Conservation (phyloP, 2,329 filamentous ascomycete species). For the Colletotrichum coccodes region DNA sequence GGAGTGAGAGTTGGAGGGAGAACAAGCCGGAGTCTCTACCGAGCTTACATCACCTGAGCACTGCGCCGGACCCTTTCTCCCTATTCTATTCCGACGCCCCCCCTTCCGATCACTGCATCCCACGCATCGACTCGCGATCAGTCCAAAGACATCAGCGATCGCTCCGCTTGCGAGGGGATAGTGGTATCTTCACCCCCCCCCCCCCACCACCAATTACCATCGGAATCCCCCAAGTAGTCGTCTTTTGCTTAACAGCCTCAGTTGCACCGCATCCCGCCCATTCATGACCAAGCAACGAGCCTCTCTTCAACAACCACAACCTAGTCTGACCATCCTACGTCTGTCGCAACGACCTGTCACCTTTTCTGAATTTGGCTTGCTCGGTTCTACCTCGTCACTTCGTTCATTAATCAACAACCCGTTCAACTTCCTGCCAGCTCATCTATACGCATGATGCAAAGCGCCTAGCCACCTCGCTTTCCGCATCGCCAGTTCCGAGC, state of each 20-base stretch:
- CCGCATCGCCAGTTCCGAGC: neutral
- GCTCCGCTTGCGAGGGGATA: conserved; percentile 18
- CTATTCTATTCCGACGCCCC: conserved; percentile 14
- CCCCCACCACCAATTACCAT: conserved; percentile 1
- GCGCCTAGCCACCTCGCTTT: conserved; percentile 5
- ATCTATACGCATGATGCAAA: conserved; percentile 22
- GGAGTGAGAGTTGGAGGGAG: no score
- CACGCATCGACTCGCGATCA: conserved; percentile 29
- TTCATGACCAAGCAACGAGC: neutral
- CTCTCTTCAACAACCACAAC: neutral
- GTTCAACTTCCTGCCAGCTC: neutral
- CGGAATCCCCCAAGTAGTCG: conserved; percentile 13
- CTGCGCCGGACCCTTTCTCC: neutral
- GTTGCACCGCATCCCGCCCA: accelerated
- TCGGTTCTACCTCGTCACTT: neutral
- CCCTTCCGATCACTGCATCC: conserved; percentile 29
- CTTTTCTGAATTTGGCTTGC: neutral
- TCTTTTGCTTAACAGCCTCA: neutral
- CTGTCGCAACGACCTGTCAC: conserved; percentile 15
- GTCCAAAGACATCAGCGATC: conserved; percentile 23
- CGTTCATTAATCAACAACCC: neutral
- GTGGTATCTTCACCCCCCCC: conserved; percentile 13
- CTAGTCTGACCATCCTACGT: neutral
- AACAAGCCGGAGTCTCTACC: neutral
- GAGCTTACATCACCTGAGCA: neutral